phyloP scores from a whole-genome alignment of 1,139 yeast genomes.

The Pneumocystis sp. region DNA sequence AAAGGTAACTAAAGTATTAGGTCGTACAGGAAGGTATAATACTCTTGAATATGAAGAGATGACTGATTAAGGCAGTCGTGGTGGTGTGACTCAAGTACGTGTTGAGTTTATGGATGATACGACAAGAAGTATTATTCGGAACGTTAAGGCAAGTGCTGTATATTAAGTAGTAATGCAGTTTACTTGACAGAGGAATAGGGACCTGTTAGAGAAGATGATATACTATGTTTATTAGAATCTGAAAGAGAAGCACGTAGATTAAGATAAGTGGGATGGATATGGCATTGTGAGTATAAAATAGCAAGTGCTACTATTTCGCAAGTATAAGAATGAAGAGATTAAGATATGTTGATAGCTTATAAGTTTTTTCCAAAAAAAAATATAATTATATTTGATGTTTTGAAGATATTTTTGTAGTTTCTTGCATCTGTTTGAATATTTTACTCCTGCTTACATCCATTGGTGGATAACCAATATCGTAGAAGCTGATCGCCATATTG shows the following conservation, averaged over 20 bases:
- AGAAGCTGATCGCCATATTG: conserved; percentile 75
- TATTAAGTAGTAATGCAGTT: neutral
- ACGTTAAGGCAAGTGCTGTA: conserved; percentile 42
- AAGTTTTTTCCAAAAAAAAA: neutral
- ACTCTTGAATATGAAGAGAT: conserved; percentile 63
- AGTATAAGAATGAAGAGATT: neutral
- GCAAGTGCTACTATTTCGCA: neutral
- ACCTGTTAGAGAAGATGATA: conserved; percentile 98
- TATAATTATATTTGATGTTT: neutral
- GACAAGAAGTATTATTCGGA: conserved; percentile 97
- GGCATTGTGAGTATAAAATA: neutral
- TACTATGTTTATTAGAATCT: conserved; percentile 98
- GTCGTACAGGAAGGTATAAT: conserved; percentile 28
- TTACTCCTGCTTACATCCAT: neutral
- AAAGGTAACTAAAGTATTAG: conserved; percentile 97
- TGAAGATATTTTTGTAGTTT: neutral
- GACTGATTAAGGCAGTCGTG: conserved; percentile 35
- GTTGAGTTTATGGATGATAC: conserved; percentile 98
- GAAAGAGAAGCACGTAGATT: conserved; percentile 93
- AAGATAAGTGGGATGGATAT: conserved; percentile 22
- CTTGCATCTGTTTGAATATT: neutral
- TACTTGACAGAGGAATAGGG: conserved; percentile 33
- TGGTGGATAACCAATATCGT: conserved; percentile 54
- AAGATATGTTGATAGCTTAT: neutral
- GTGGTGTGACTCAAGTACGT: conserved; percentile 99